Evolutionary conservation across 2,329 filamentous ascomycete species (phyloP).

Genomic region (Pseudocercospora eumusae): DNA sequence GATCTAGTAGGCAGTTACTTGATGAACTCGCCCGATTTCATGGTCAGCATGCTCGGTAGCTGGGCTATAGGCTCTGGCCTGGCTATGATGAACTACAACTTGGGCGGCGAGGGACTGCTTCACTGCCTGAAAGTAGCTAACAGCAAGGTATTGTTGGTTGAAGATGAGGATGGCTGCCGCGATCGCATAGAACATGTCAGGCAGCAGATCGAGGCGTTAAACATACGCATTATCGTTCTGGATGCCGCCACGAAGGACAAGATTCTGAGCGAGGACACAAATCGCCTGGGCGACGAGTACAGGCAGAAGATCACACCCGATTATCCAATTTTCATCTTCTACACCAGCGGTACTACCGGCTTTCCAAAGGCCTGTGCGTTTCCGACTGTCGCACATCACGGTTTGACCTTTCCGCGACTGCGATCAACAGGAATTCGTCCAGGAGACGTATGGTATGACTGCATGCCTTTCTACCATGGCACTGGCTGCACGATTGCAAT

Average conservation of each 20-base stretch:
- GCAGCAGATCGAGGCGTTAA: slow-evolving; percentile 54
- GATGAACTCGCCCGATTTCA: slow-evolving; percentile 42
- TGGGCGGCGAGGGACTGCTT: slow-evolving; percentile 39
- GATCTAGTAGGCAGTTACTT: slow-evolving; percentile 41
- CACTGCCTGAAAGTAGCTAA: slow-evolving; percentile 42
- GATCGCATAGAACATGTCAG: slow-evolving; percentile 58
- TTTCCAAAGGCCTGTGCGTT: slow-evolving; percentile 71
- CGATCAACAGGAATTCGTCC: slow-evolving; percentile 41
- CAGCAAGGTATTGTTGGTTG: slow-evolving; percentile 49
- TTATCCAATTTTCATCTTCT: slow-evolving; percentile 66
- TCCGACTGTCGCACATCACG: slow-evolving; percentile 53
- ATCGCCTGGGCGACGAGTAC: slow-evolving; percentile 58
- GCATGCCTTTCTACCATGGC: slow-evolving; percentile 77
- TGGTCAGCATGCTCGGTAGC: slow-evolving; percentile 36
- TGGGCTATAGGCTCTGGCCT: slow-evolving; percentile 40
- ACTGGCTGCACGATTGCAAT: slow-evolving; percentile 66
- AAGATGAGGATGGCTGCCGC: slow-evolving; percentile 54
- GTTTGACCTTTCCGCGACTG: slow-evolving; percentile 42
- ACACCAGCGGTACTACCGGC: slow-evolving; percentile 76
- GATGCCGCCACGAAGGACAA: slow-evolving; percentile 52
- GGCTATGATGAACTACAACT: slow-evolving; percentile 43
- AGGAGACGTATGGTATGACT: slow-evolving; percentile 69
- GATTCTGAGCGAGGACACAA: slow-evolving; percentile 52
- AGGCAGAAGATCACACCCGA: slow-evolving; percentile 54
- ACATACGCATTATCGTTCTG: slow-evolving; percentile 59